phyloP scores from a whole-genome alignment of 371 early-diverging fungal species.

The Actinomortierella ambigua region DNA sequence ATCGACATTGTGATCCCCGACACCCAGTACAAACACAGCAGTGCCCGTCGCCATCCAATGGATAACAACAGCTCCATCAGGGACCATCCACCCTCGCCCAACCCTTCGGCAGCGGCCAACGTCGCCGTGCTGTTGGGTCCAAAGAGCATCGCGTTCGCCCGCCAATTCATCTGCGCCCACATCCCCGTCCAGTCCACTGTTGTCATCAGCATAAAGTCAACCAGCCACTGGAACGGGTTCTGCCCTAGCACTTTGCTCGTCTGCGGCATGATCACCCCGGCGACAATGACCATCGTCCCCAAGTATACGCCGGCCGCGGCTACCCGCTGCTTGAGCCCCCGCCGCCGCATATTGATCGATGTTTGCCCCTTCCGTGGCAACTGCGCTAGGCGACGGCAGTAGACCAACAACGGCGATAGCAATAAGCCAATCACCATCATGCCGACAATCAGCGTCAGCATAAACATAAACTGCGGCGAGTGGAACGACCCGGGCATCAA shows the following conservation, averaged over 20 bases:
- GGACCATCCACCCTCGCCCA: too few species aligned
- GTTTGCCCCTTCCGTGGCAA: conserved; percentile 52
- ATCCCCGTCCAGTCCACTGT: not conserved
- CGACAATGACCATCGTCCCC: conserved; percentile 25
- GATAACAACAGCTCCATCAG: too few species aligned
- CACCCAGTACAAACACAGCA: conserved; percentile 66
- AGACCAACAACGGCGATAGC: conserved; percentile 57
- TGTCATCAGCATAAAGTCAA: conserved; percentile 38
- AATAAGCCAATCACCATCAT: conserved; percentile 70
- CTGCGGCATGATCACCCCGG: conserved; percentile 37
- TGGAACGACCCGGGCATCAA: too few species aligned
- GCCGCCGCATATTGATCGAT: conserved; percentile 25
- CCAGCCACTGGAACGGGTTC: conserved; percentile 44
- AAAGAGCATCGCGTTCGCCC: not conserved
- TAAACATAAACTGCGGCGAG: conserved; percentile 31
- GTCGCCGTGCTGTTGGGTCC: conserved; percentile 10
- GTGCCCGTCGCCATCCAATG: conserved; percentile 48
- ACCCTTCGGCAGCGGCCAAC: not conserved
- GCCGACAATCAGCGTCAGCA: conserved; percentile 63
- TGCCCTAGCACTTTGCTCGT: conserved; percentile 33
- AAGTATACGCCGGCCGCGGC: conserved; percentile 30
- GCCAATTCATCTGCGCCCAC: not conserved
- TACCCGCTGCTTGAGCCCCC: conserved; percentile 44
- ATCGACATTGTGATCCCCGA: conserved; percentile 59
- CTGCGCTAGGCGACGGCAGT: conserved; percentile 55